These are phyloP conservation scores for Kalmusia sp. DNA, from an alignment of 2,329 filamentous ascomycete genomes.

Conservation along the genomic window DNA sequence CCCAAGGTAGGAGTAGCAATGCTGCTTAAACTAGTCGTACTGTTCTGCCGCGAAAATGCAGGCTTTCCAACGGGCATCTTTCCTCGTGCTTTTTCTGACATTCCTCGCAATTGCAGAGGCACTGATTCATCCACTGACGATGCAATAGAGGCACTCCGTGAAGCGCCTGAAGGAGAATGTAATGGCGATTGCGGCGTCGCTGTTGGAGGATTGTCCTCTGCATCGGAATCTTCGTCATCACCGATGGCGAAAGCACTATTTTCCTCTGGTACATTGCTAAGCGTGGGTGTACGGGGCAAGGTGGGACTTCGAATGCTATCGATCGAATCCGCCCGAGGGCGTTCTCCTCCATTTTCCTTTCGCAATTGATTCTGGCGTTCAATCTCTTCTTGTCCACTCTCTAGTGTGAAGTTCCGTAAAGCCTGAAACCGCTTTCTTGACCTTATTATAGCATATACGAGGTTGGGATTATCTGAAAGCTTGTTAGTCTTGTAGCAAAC, in stretches of 20 bases:
- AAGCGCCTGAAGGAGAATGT: constrained; percentile 47
- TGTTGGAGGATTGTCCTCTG: constrained; percentile 60
- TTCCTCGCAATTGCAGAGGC: constrained; percentile 82
- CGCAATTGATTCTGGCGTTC: constrained; percentile 75
- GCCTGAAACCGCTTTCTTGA: constrained; percentile 85
- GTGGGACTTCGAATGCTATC: constrained; percentile 73
- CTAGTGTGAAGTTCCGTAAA: constrained; percentile 84
- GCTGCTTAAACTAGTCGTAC: constrained; percentile 78
- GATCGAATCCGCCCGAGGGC: constrained; percentile 64
- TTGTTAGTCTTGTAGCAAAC: constrained; percentile 20
- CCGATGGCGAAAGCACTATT: constrained; percentile 87
- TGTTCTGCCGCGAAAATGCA: constrained; percentile 90
- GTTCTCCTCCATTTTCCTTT: constrained; percentile 63
- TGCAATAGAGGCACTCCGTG: constrained; percentile 72
- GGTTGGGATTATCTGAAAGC: constrained; percentile 74
- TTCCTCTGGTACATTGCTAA: constrained; percentile 77
- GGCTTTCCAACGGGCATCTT: constrained; percentile 88
- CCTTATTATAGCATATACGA: constrained; percentile 80
- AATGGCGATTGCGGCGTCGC: constrained; percentile 34
- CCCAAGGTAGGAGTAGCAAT: constrained; percentile 66
- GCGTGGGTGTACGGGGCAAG: constrained; percentile 60
- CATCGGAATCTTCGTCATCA: constrained; percentile 69
- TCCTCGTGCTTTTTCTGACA: constrained; percentile 96
- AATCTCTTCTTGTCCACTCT: constrained; percentile 90
- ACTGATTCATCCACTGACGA: constrained; percentile 77